Conservation (phyloP, 1,139 yeast species). For the Candida neerlandica region DNA sequence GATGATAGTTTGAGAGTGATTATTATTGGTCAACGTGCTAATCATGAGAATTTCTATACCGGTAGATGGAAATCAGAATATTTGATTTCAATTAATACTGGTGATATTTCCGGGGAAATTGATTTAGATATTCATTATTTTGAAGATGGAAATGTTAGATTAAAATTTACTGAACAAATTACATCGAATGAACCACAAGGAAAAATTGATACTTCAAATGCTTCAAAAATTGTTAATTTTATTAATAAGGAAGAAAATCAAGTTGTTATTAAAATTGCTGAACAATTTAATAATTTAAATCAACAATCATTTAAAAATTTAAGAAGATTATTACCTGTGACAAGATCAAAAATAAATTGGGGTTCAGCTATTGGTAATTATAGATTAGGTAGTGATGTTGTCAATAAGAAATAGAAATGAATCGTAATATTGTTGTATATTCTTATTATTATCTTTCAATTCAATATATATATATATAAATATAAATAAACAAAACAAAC, state of each 20-base stretch:
- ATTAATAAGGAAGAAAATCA: conserved; percentile 63
- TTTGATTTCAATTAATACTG: conserved; percentile 36
- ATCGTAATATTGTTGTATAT: neutral
- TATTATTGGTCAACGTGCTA: conserved; percentile 72
- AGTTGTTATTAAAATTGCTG: conserved; percentile 62
- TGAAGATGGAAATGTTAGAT: conserved; percentile 93
- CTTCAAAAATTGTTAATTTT: conserved; percentile 45
- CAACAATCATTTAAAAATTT: conserved; percentile 80
- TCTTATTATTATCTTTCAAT: neutral
- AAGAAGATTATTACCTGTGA: conserved; percentile 89
- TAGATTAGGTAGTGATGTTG: conserved; percentile 84
- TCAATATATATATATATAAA: neutral
- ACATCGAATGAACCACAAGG: conserved; percentile 15
- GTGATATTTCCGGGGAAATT: conserved; percentile 53
- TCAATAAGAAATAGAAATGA: conserved; percentile 27
- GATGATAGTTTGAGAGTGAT: conserved; percentile 39
- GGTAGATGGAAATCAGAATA: conserved; percentile 87
- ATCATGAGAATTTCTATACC: conserved; percentile 80
- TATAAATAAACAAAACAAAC: neutral
- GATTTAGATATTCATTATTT: conserved; percentile 83
- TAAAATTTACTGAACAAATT: conserved; percentile 56
- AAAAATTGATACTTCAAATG: conserved; percentile 14
- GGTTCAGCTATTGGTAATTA: conserved; percentile 90
- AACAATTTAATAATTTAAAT: conserved; percentile 70
- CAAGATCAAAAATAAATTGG: conserved; percentile 92